Percentiles rank a stretch among this genome's conserved stretches.
These are phyloP conservation scores for Lepiota venenata DNA, from an alignment of 768 basidiomycete genomes.

Conservation along the genomic window DNA sequence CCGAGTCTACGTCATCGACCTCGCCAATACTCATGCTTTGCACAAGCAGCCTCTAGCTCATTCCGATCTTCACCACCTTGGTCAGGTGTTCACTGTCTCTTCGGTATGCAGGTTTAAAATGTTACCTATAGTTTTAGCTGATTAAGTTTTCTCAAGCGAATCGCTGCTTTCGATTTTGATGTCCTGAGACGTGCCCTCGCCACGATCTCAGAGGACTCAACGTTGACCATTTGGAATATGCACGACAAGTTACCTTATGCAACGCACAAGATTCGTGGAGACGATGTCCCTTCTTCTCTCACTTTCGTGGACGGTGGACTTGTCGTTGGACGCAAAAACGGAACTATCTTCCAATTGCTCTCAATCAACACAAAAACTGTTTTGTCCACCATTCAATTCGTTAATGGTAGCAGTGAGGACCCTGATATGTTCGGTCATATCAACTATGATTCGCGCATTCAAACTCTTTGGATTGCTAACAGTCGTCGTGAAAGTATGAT, in stretches of 20 bases:
- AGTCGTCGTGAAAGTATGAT: conserved; percentile 82
- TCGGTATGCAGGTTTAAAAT: conserved; percentile 46
- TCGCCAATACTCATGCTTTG: conserved; percentile 57
- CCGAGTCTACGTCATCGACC: conserved; percentile 73
- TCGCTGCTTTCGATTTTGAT: conserved; percentile 86
- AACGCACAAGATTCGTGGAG: conserved; percentile 72
- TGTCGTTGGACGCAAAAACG: conserved; percentile 79
- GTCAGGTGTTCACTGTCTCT: conserved; percentile 63
- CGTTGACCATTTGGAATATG: conserved; percentile 78
- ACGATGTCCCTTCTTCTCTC: conserved; percentile 78
- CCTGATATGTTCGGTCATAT: conserved; percentile 87
- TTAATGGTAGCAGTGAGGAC: conserved; percentile 64
- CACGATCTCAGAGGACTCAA: conserved; percentile 80
- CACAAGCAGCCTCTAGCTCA: conserved; percentile 67
- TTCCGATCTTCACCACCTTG: conserved; percentile 64
- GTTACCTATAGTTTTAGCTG: conserved; percentile 1
- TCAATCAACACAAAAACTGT: conserved; percentile 71
- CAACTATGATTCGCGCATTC: conserved; percentile 80
- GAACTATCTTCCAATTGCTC: conserved; percentile 80
- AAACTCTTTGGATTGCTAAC: conserved; percentile 87
- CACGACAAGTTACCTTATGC: conserved; percentile 75
- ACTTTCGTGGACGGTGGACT: conserved; percentile 87
- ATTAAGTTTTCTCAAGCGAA: conserved; percentile 42
- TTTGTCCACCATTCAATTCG: conserved; percentile 76
- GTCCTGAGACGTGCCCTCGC: conserved; percentile 73